Evolutionary conservation across 2,329 filamentous ascomycete genomes (phyloP).

Genomic region (Bertia moriformis): DNA sequence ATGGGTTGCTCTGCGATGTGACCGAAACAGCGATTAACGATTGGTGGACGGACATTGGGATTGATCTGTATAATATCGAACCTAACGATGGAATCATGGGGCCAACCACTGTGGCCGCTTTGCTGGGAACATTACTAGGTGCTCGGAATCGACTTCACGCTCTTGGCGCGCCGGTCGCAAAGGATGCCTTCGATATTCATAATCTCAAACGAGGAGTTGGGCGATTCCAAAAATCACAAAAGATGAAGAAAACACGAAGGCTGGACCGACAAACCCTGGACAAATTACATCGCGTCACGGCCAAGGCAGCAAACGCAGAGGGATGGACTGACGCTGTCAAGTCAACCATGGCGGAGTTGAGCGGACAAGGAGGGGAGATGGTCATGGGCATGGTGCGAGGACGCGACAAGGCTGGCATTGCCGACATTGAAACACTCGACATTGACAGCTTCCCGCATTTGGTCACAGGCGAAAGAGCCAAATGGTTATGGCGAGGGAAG

Average conservation of each 20-base stretch:
- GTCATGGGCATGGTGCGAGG: slow-evolving; percentile 41
- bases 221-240: slow-evolving; percentile 50
- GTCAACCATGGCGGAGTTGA: slow-evolving; percentile 51
- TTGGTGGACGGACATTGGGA: slow-evolving; percentile 55
- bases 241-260: slow-evolving; percentile 35
- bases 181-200: slow-evolving; percentile 49
- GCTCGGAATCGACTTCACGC: slow-evolving; percentile 49
- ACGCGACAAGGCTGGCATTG: background rate
- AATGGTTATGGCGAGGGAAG: slow-evolving; percentile 55
- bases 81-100: slow-evolving; percentile 51
- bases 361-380: slow-evolving; percentile 50
- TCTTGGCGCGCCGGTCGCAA: slow-evolving; percentile 40
- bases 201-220: slow-evolving; percentile 45
- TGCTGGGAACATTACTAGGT: slow-evolving; percentile 50
- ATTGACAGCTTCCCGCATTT: slow-evolving; percentile 49
- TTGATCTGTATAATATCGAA: slow-evolving; percentile 48
- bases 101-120: slow-evolving; percentile 47
- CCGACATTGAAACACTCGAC: slow-evolving; percentile 37
- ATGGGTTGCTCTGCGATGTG: slow-evolving; percentile 53
- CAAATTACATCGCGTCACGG: slow-evolving; percentile 40
- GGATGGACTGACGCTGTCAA: slow-evolving; percentile 47
- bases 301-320: slow-evolving; percentile 47
- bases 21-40: slow-evolving; percentile 51
- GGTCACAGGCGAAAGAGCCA: slow-evolving; percentile 41
- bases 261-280: slow-evolving; percentile 47